These are phyloP conservation scores for Colletotrichum sp. DNA, from an alignment of 2,329 filamentous ascomycete genomes.

Conservation along the genomic window DNA sequence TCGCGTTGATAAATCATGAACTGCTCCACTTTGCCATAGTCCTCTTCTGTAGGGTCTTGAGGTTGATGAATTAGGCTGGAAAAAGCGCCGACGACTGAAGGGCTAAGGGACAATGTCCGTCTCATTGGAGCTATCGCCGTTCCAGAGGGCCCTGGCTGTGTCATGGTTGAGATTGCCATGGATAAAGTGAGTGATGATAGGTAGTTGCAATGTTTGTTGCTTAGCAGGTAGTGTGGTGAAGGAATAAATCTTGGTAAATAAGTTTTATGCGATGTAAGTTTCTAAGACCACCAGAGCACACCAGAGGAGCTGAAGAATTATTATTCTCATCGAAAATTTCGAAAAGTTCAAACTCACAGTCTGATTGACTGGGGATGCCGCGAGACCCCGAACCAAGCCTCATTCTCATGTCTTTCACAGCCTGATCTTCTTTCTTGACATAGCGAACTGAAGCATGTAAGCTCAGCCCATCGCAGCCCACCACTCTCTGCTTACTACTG, in stretches of 20 bases:
- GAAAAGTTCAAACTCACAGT: neutral
- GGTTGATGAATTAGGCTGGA: neutral
- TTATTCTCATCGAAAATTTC: neutral
- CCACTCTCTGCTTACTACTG: neutral
- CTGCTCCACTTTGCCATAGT: neutral
- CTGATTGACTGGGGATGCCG: neutral
- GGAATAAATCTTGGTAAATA: neutral
- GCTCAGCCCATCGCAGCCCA: neutral
- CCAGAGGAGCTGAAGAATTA: neutral
- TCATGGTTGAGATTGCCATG: neutral
- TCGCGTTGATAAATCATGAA: neutral
- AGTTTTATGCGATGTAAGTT: neutral
- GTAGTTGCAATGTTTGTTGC: neutral
- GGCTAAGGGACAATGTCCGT: neutral
- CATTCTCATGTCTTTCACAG: neutral
- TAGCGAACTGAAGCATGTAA: neutral
- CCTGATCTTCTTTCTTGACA: neutral
- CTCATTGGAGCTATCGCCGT: neutral
- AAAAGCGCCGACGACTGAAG: neutral
- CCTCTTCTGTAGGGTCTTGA: neutral
- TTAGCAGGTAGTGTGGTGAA: neutral
- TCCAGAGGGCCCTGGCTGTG: rapidly evolving
- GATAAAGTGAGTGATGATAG: neutral
- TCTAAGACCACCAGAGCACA: neutral
- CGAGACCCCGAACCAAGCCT: neutral